These are phyloP conservation scores for Leishmania gerbilli DNA, from an alignment of 208 protist genomes.

Conservation along the genomic window DNA sequence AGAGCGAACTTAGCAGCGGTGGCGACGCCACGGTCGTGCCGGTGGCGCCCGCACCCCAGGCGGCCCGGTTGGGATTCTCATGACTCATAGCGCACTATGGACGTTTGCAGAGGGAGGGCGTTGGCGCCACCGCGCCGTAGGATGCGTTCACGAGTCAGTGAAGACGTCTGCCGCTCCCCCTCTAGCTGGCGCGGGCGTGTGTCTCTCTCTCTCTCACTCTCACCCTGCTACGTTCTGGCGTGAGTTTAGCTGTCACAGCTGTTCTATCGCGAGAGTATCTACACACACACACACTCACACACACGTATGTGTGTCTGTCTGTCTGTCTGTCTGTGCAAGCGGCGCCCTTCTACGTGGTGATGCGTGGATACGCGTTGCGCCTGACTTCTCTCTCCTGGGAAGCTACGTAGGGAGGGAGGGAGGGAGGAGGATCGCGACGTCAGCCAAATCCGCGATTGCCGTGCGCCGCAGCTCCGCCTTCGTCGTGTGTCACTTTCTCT, in stretches of 20 bases:
- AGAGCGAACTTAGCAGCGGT: neutral
- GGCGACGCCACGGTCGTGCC: neutral
- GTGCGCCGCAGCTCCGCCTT: neutral
- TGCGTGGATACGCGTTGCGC: neutral
- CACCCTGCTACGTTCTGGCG: neutral
- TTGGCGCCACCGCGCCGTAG: neutral
- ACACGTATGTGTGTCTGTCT: neutral
- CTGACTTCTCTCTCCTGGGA: neutral
- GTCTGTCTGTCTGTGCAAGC: neutral
- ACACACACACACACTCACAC: neutral
- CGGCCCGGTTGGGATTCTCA: conserved; percentile 1
- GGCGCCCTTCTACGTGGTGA: neutral
- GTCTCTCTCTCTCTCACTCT: neutral
- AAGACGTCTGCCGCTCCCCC: neutral
- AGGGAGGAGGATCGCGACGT: neutral
- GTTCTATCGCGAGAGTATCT: neutral
- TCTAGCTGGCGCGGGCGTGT: neutral
- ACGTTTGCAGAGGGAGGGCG: neutral
- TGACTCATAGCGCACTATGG: conserved; percentile 1
- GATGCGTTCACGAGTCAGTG: neutral
- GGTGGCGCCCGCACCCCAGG: neutral
- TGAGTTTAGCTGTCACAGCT: neutral
- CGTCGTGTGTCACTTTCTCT: neutral
- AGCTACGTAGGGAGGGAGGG: neutral
- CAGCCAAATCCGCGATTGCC: neutral